phyloP scores from a whole-genome alignment of 2,329 filamentous ascomycete species.

The Xylariaceae sp. region DNA sequence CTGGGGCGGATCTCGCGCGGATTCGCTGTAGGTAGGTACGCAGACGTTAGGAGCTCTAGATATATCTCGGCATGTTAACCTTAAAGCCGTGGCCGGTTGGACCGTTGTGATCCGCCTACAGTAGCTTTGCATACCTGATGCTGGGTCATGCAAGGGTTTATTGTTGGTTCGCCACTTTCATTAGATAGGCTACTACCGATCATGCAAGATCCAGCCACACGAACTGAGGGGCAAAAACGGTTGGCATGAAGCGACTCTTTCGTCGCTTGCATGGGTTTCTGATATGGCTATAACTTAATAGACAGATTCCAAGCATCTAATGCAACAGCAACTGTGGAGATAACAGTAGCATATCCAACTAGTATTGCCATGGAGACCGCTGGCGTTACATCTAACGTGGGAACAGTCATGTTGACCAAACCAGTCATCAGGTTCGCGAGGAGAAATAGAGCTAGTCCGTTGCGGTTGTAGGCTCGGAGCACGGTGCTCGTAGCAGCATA shows the following conservation, averaged over 20 bases:
- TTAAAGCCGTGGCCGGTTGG: neutral
- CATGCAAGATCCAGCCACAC: neutral
- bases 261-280: neutral
- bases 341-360: slow-evolving; percentile 61
- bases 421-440: slow-evolving; percentile 87
- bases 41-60: neutral
- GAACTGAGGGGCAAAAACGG: neutral
- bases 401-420: slow-evolving; percentile 78
- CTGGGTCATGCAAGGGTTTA: too few species aligned
- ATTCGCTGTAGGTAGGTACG: neutral
- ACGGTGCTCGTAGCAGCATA: slow-evolving; percentile 72
- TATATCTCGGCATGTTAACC: neutral
- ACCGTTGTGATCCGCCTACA: neutral
- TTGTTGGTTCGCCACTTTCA: too few species aligned
- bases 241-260: neutral
- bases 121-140: too few species aligned
- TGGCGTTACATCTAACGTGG: slow-evolving; percentile 69
- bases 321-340: slow-evolving; percentile 65
- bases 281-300: slow-evolving; percentile 54
- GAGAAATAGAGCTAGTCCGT: slow-evolving; percentile 80
- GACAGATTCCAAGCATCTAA: slow-evolving; percentile 64
- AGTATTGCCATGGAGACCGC: slow-evolving; percentile 68
- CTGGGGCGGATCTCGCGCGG: slow-evolving; percentile 1
- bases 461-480: slow-evolving; percentile 81
- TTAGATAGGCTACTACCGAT: neutral